Evolutionary conservation across 140 eudicot species (phyloP), one percentile per base, ranked within the genome.

Genomic region (Senecio squalidus): DNA sequence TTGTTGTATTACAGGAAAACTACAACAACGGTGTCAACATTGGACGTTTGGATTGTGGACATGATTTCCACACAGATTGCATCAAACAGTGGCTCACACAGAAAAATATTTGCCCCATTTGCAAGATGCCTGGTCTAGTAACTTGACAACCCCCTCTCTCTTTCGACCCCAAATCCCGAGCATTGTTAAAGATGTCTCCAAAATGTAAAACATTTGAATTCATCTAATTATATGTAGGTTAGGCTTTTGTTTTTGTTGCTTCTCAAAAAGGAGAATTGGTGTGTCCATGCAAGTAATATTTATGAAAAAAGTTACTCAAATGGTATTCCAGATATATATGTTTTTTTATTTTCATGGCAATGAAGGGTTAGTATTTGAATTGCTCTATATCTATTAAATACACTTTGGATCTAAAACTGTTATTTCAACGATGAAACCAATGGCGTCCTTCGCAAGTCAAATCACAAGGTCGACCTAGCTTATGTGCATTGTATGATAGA

Each of bases 51-150:
- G 85, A 86, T 40, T 90, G 98, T 43, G 94, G 85, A 55, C 98
- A 90, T 59, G 96, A 90, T 52, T 90, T 83, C 48, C 98, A 90
- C 72, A 49, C 88, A 15, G 67, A 69, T 38, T 90, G 98, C 83
- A 74, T 90, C 59, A 80, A 71, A 50, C 90, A 90, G 58, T 90
- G 98, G 98, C 66, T 90, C 10, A 52, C 30, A 13, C 76, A 75
- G 82, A 90, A 90, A 75, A 90, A 90, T 43, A 18, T 80, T 9
- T 90, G 98, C 60, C 98, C 98, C 72, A 76, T 90, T 60, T 90
- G 98, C 72, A 90, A 90, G 67, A 82, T 64, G 89, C 66, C 84
- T 22, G 97, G 76, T 60, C 64, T 84, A 62, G 76, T 57, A 22
- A 78, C 86, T 24, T 81, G 53, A 82, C 53, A 17, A 36, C 22